phyloP scores from a whole-genome alignment of 768 basidiomycete species.

The Mycena capillaripes region DNA sequence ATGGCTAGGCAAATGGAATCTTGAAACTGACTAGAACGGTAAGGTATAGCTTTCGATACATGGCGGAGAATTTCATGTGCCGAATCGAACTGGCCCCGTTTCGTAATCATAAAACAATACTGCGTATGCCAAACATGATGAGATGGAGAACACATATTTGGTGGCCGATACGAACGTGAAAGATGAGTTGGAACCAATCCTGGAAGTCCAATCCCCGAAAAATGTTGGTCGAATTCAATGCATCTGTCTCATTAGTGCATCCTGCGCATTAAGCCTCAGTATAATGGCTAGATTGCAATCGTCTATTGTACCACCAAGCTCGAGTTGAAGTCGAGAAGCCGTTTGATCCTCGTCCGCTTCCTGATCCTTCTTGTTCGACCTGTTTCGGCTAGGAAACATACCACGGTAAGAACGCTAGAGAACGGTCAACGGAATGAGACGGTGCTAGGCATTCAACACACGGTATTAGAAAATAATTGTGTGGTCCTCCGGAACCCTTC shows the following conservation, averaged over 20 bases:
- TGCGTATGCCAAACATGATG: conserved; percentile 41
- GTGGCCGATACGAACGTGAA: conserved; percentile 70
- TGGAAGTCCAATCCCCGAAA: conserved; percentile 89
- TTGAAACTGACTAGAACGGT: conserved; percentile 71
- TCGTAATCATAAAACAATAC: conserved; percentile 83
- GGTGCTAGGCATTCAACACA: too few relatives aligned
- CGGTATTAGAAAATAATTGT: conserved; percentile 83
- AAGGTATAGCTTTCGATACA: conserved; percentile 80
- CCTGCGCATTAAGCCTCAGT: too few relatives aligned
- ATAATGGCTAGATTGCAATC: too few relatives aligned
- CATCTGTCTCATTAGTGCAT: conserved; percentile 62
- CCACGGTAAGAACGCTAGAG: conserved; percentile 18
- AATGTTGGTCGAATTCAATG: conserved; percentile 68
- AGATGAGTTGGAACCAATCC: conserved; percentile 87
- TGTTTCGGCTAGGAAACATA: conserved; percentile 11
- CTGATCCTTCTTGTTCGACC: not conserved
- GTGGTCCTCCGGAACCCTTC: conserved; percentile 92
- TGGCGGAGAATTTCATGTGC: conserved; percentile 86
- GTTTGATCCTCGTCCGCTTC: conserved; percentile 30
- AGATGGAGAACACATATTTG: not conserved
- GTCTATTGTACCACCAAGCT: too few relatives aligned
- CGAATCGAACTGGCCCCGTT: conserved; percentile 70
- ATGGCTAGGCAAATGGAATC: conserved; percentile 82
- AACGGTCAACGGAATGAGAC: not conserved
- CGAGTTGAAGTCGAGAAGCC: conserved; percentile 29